Base-by-base conservation (phyloP, 1,284 basidiomycete species). In the Ganoderma leucocontextum region DNA sequence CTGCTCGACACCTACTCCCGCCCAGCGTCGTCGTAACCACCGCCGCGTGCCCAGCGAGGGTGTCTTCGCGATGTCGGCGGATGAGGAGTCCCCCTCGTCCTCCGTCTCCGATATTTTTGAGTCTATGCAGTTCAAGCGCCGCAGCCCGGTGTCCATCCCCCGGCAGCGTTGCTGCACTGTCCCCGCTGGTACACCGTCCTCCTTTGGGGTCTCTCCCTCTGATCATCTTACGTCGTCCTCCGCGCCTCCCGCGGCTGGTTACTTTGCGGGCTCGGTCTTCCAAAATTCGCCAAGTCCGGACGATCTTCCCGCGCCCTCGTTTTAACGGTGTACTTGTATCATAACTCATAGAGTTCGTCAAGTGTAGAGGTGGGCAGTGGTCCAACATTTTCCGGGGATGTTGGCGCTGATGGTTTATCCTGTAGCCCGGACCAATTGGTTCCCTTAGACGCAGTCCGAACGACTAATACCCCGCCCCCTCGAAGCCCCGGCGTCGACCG, bases 261-360 rank as follows among this genome's bases (percentile, higher is more conserved):
- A 87, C 76, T 93, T 90, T 77, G 91, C 91, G 72, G 92, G 90
- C 75, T 92, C 91, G 47, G 83, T 85, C 75, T 93, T 92, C 86
- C 91, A 93, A 84, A 93, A 92, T 82, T 92, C 91, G 69, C 91
- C 91, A 13, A 91, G 89, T 75, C 91, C 91, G 63, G 91, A 93
- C 67, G 91, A 92, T 75, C 80, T 93, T 60, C 91, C 91, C 58
- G 86, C 87, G 71, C 91, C 90, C 64, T 81, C 84, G 69, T 89
- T 91, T 76, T 60, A 60, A 86, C 78, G 86, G 78, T 76, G 75
- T 78, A 72, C 75, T 72, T 78, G 76, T 78, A 78, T 74, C 73
- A 75, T 70, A 77, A 70, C 62, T 71, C 60, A 75, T 80, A 78
- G 76, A 75, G 67, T 76, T 76, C 77, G 75, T 41, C 73, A 75